Evolutionary conservation across 768 basidiomycete species (phyloP), one percentile per base, ranked within the genome.

Genomic region (Termitomyces sp.): DNA sequence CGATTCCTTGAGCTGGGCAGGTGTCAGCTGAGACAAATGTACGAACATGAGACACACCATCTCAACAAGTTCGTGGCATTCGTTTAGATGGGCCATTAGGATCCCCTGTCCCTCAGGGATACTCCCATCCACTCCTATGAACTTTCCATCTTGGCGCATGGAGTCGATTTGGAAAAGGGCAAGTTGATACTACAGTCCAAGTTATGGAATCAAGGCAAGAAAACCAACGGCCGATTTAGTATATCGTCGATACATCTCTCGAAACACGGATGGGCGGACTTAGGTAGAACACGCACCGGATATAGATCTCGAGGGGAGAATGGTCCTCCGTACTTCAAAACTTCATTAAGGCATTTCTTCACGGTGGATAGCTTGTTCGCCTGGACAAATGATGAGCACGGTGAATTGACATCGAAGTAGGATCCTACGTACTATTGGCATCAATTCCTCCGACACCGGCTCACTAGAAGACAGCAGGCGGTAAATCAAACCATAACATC

Each of bases 21-120:
- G 37, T 46, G 29, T 58, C 12, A 41, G 25, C 29, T 37, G 34
- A 46, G 14, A 45, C 42, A 48, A 38, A 21, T 34, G 19, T 57
- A 32, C 38, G 27, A 14, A 2, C 9, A 16, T 41, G 34, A 44
- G 16, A 67, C 82, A 40, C 62, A 91, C 91, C 94, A 98, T 96
- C 74, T 95, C 94, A 12, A 98, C 77, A 54, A 98, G 75, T 70
- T 98, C 96, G 66, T 98, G 96, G 58, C 95, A 96, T 72, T 98
- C 96, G 61, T 89, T 95, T 50, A 98, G 75, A 70, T 98, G 94
- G 4, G 96, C 95, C 80, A 94, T 94, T 53, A 98, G 82, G 63
- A 96, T 93, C 14, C 92, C 96, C 69, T 98, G 96, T 2, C 96
- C 96, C 70, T 98, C 96, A 1, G 96, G 96, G 62, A 98, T 84